A percentile compares a stretch with the other conserved stretches of the same genome.
These are phyloP conservation scores for Yamadazyma sp. DNA, from an alignment of 1,139 yeast species.

Conservation along the genomic window DNA sequence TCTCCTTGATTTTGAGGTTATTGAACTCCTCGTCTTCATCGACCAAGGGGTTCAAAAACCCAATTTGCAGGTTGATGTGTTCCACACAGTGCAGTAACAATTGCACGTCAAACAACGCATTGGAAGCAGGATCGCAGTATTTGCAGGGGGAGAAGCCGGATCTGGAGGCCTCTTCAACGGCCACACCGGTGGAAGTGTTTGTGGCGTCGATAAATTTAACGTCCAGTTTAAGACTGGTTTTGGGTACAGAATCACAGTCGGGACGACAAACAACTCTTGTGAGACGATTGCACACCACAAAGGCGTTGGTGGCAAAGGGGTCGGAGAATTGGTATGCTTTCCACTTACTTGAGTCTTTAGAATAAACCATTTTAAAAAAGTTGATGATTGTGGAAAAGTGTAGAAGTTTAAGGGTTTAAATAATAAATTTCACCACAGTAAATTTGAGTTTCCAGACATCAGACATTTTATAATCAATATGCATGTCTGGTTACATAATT, in stretches of 20 bases:
- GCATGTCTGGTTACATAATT: conserved; percentile 5
- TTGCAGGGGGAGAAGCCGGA: conserved; percentile 54
- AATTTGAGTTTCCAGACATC: background rate
- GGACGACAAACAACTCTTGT: conserved; percentile 58
- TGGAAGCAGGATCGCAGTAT: conserved; percentile 46
- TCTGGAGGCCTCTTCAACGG: conserved; percentile 35
- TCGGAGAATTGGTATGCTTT: conserved; percentile 67
- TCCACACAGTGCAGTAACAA: conserved; percentile 59
- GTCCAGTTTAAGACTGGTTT: conserved; percentile 43
- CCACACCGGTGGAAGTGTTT: background rate
- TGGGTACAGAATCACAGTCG: conserved; percentile 58
- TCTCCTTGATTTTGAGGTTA: conserved; percentile 38
- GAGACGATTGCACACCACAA: conserved; percentile 49
- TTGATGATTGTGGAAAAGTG: background rate
- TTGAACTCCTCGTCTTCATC: conserved; percentile 48
- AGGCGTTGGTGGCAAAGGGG: conserved; percentile 63
- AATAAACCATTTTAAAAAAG: conserved; percentile 26
- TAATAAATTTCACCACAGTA: background rate
- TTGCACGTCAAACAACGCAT: conserved; percentile 49
- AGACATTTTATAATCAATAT: background rate
- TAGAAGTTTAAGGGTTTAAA: conserved; percentile 5
- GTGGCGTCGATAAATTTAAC: conserved; percentile 35
- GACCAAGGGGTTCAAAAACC: conserved; percentile 52
- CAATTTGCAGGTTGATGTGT: conserved; percentile 55
- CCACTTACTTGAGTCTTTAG: conserved; percentile 53